These are phyloP conservation scores for Rutstroemia sp. DNA, from an alignment of 2,329 filamentous ascomycete genomes.

Conservation along the genomic window DNA sequence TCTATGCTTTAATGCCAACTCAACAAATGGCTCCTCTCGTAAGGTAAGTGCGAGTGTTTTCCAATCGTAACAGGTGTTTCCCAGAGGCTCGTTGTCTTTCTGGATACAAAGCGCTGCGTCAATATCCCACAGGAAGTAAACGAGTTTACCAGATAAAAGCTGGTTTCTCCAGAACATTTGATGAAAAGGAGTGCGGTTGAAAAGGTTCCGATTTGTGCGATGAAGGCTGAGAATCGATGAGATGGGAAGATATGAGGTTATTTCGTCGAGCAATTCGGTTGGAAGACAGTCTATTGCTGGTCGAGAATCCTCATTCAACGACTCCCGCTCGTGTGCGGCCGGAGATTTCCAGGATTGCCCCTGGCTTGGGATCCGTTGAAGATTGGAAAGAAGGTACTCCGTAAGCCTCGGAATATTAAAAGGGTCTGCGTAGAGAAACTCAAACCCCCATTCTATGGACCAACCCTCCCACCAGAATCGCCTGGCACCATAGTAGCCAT, in stretches of 20 bases:
- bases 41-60: not conserved
- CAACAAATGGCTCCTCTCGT: conserved; percentile 8
- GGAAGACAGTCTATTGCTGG: conserved; percentile 8
- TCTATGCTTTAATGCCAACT: conserved; percentile 1
- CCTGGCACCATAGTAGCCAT: conserved; percentile 10
- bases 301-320: not conserved
- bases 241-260: not conserved
- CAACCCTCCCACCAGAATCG: conserved; percentile 8
- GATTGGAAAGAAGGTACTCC: conserved; percentile 9
- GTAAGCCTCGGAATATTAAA: conserved; percentile 7
- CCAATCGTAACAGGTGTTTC: conserved; percentile 1
- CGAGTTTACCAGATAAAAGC: conserved; percentile 5
- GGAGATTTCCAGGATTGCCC: not conserved
- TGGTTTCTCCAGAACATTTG: conserved; percentile 9
- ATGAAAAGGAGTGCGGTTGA: not conserved
- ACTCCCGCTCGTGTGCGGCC: not conserved
- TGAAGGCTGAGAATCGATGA: conserved; percentile 3
- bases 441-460: conserved; percentile 4
- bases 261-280: conserved; percentile 5
- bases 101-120: conserved; percentile 1
- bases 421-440: conserved; percentile 10
- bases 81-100: not conserved
- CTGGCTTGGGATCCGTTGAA: not conserved
- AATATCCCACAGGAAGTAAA: conserved; percentile 9
- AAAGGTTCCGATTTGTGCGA: conserved; percentile 1